Conservation (phyloP, 768 basidiomycete species). For the Crassisporium funariophilum region DNA sequence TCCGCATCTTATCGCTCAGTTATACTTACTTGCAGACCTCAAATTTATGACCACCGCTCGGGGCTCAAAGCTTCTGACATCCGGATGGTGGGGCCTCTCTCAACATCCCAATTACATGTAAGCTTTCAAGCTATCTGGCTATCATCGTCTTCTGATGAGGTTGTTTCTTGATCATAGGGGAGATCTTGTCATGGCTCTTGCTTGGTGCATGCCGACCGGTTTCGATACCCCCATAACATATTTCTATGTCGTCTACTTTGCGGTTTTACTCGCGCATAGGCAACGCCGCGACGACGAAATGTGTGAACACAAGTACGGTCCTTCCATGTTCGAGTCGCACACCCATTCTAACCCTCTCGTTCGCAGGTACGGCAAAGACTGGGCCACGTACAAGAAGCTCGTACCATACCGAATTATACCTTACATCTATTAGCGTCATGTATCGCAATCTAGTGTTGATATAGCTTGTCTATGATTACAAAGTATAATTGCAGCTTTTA, state of each 20-base stretch:
- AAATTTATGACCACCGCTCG: conserved; percentile 77
- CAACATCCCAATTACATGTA: conserved; percentile 93
- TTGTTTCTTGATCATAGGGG: conserved; percentile 48
- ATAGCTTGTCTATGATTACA: no score
- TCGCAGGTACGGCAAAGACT: conserved; percentile 87
- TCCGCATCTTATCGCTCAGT: conserved; percentile 1
- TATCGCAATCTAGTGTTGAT: no score
- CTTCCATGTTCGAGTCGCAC: background rate
- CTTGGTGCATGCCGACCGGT: conserved; percentile 93
- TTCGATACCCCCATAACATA: conserved; percentile 93
- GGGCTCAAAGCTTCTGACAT: conserved; percentile 89
- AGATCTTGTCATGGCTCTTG: conserved; percentile 85
- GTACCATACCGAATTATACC: conserved; percentile 89
- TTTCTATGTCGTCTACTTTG: conserved; percentile 91
- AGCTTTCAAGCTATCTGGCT: conserved; percentile 22
- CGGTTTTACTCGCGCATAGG: conserved; percentile 86
- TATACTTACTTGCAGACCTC: conserved; percentile 53
- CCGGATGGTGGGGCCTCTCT: conserved; percentile 97
- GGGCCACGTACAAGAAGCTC: conserved; percentile 85
- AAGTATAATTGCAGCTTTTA: no score
- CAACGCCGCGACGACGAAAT: conserved; percentile 90
- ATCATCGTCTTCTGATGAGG: background rate
- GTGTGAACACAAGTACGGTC: conserved; percentile 80
- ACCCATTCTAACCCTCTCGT: conserved; percentile 8
- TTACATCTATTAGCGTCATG: conserved; percentile 65